phyloP scores from a whole-genome alignment of 805 yeast species.

The Teunomyces kruisii region DNA sequence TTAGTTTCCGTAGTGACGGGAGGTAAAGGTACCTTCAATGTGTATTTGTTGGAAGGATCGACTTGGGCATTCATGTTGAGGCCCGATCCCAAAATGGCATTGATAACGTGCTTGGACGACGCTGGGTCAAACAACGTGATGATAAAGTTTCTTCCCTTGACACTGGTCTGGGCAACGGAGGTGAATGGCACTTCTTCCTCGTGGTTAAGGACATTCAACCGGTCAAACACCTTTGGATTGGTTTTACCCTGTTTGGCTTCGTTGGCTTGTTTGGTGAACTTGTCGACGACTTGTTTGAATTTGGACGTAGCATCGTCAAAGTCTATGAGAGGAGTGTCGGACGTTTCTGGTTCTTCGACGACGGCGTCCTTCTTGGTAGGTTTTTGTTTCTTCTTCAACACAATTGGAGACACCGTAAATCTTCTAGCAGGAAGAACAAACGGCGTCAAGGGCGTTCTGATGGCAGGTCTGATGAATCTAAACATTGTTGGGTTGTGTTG shows the following conservation, averaged over 20 bases:
- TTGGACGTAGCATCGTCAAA: constrained; percentile 38
- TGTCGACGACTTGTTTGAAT: constrained; percentile 50
- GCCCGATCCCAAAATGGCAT: constrained; percentile 66
- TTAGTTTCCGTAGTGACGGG: constrained; percentile 70
- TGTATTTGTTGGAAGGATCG: constrained; percentile 70
- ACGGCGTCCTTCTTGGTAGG: constrained; percentile 7
- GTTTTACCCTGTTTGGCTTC: constrained; percentile 71
- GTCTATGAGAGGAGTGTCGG: constrained; percentile 22
- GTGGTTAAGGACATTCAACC: constrained; percentile 48
- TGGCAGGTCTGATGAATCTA: neutral
- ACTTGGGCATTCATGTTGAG: constrained; percentile 79
- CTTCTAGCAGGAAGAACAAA: neutral
- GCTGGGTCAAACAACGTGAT: constrained; percentile 89
- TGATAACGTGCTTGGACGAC: constrained; percentile 64
- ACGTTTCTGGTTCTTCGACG: constrained; percentile 10
- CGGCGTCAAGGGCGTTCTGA: neutral
- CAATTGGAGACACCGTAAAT: neutral
- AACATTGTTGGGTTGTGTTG: neutral
- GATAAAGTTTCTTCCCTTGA: constrained; percentile 65
- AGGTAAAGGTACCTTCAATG: constrained; percentile 72
- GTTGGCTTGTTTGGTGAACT: constrained; percentile 54
- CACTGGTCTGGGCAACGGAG: constrained; percentile 66
- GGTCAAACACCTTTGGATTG: constrained; percentile 65
- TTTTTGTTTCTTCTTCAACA: constrained; percentile 9
- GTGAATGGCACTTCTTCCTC: constrained; percentile 51